Evolutionary conservation across 371 early-diverging fungal genomes (phyloP), one percentile per base, ranked within the genome.

Genomic region (Circinella minor): DNA sequence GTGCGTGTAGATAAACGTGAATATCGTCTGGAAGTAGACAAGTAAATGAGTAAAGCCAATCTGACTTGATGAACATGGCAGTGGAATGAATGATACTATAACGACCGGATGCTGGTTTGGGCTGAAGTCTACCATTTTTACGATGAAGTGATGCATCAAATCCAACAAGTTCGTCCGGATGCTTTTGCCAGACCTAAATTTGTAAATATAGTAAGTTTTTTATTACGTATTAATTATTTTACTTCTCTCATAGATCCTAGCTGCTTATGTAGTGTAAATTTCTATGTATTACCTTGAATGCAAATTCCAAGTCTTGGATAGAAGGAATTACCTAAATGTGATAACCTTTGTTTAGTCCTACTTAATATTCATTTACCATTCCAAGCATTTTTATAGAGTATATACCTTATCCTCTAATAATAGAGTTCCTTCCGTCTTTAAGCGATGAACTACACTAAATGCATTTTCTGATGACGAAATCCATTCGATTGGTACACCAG

Each of bases 1-100:
- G 60, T 17, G 61, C 36, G 34, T 81, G 75, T 14, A 81, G 39
- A 47, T 70, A 77, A 10, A 64, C 61, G 36, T 78, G 77, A 11
- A 81, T 63, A 51, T 69, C 48, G 15, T 72, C 73, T 3, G 79
- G 77, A 37, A 81, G 37, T n/a, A 79, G 46, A 38, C 81, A 81
- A 3, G 79, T 74, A 54, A 77, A 81, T 7, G 70, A 72, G 17
- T 72, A 70, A 6, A 81, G 62, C 49, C 61, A 73, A 49, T 81
- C 81, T 3, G 75, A 66, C 17, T 67, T 69, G 36, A 77, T 49
- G 63, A 77, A 76, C 72, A 77, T 71, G 36, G 69, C 61, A 18
- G 65, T 55, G 47, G 73, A 49, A 13, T 51, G 55, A 17, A 78
- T 64, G 69, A 81, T 75, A 43, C 73, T 76, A 46, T 80, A 80